Percentiles rank a stretch among this genome's conserved stretches.
These are phyloP conservation scores for Barnettozyma vustinii DNA, from an alignment of 805 yeast genomes.

Conservation along the genomic window DNA sequence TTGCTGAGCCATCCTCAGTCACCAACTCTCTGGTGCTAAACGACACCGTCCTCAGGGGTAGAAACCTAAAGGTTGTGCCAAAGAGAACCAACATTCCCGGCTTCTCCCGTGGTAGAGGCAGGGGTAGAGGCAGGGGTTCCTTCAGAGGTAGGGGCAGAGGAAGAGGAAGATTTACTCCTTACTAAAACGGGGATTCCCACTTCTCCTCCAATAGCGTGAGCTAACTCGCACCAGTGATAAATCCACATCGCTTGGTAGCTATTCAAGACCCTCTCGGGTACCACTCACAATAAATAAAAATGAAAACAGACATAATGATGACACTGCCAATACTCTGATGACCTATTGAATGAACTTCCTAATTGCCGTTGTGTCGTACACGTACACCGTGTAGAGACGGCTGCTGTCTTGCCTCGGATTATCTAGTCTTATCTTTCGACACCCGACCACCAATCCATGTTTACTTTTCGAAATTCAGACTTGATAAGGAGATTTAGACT, in stretches of 20 bases:
- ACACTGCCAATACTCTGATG: not conserved
- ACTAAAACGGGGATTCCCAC: conserved; percentile 21
- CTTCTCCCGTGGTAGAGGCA: conserved; percentile 40
- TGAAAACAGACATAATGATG: not conserved
- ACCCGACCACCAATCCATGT: not conserved
- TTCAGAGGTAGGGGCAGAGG: conserved; percentile 30
- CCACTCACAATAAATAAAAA: not conserved
- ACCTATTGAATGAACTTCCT: not conserved
- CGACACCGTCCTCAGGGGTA: conserved; percentile 60
- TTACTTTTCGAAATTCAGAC: not conserved
- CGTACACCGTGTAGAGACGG: not conserved
- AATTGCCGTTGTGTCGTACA: not conserved
- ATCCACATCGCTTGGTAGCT: not conserved
- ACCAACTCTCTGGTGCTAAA: conserved; percentile 59
- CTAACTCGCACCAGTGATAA: not conserved
- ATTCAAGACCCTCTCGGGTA: not conserved
- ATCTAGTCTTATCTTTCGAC: not conserved
- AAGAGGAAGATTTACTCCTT: conserved; percentile 42
- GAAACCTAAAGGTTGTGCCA: conserved; percentile 66
- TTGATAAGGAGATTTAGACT: not conserved
- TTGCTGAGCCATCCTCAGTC: conserved; percentile 61
- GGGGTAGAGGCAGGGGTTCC: conserved; percentile 46
- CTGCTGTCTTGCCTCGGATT: not conserved
- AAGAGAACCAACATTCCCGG: conserved; percentile 85
- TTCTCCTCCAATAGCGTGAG: not conserved